Evolutionary conservation across 2,329 filamentous ascomycete genomes (phyloP).

Genomic region (Diaporthe ampelina): DNA sequence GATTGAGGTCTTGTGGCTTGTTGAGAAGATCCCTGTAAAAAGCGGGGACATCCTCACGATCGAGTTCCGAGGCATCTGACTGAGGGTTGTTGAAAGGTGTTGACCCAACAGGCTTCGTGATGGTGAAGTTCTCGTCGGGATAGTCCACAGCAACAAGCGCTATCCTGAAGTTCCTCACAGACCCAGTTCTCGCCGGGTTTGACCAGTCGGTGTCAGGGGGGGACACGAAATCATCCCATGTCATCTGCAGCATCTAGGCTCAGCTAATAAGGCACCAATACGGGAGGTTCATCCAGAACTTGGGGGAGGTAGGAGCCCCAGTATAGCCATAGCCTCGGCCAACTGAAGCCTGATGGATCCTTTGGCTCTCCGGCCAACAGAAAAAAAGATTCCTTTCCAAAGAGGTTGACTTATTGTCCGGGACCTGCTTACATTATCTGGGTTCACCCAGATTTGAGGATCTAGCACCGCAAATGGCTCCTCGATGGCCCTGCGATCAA

Average conservation of each 20-base stretch:
- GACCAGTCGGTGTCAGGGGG: slow-evolving; percentile 64
- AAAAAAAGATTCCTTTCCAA: no score
- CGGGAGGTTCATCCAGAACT: not conserved
- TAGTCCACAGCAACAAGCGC: slow-evolving; percentile 68
- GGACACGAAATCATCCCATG: slow-evolving; percentile 62
- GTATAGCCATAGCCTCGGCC: no score
- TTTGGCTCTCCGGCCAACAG: no score
- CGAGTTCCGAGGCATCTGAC: slow-evolving; percentile 56
- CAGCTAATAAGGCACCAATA: not conserved
- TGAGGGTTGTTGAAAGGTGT: slow-evolving; percentile 66
- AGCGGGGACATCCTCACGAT: slow-evolving; percentile 60
- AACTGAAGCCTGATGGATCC: no score
- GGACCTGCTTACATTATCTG: slow-evolving; percentile 49
- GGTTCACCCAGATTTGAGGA: slow-evolving; percentile 66
- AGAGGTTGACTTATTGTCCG: not conserved
- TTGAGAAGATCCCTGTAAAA: slow-evolving; percentile 67
- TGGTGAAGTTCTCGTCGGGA: slow-evolving; percentile 61
- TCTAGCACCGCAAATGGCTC: slow-evolving; percentile 65
- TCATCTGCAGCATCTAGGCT: slow-evolving; percentile 53
- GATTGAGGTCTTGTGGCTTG: slow-evolving; percentile 62
- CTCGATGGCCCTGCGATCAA: slow-evolving; percentile 17
- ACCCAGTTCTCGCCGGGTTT: slow-evolving; percentile 59
- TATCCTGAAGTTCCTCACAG: slow-evolving; percentile 67
- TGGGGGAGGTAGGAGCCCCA: no score
- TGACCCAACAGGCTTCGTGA: slow-evolving; percentile 60